Conservation (phyloP, 768 basidiomycete species). For the Pleurotus djamor region DNA sequence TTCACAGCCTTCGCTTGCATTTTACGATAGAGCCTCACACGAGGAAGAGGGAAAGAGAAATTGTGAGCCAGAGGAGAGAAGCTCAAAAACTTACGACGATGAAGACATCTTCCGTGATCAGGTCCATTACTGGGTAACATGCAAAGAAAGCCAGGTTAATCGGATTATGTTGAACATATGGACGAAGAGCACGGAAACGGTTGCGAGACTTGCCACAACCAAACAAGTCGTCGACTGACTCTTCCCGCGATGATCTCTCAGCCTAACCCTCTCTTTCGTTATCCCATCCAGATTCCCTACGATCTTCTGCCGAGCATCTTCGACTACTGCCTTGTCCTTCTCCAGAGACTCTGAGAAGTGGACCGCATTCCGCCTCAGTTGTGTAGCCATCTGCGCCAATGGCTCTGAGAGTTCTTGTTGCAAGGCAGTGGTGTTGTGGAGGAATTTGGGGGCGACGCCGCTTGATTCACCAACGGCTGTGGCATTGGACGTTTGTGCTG, state of each 20-base stretch:
- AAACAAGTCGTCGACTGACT: slow-evolving; percentile 74
- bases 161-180: too few relatives aligned
- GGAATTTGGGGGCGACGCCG: slow-evolving; percentile 30
- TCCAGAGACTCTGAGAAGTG: slow-evolving; percentile 74
- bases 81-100: too few relatives aligned
- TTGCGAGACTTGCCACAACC: slow-evolving; percentile 57
- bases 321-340: slow-evolving; percentile 73
- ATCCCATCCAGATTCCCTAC: slow-evolving; percentile 72
- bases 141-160: too few relatives aligned
- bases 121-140: too few relatives aligned
- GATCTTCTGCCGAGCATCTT: slow-evolving; percentile 66
- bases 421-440: slow-evolving; percentile 56
- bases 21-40: too few relatives aligned
- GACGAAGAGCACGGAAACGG: slow-evolving; percentile 70
- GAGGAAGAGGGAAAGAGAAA: too few relatives aligned
- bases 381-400: slow-evolving; percentile 82
- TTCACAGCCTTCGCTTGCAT: too few relatives aligned
- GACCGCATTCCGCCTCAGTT: slow-evolving; percentile 80
- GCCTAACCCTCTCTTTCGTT: slow-evolving; percentile 57
- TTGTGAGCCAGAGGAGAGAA: too few relatives aligned
- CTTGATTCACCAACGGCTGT: slow-evolving; percentile 22
- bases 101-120: too few relatives aligned
- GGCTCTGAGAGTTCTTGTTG: slow-evolving; percentile 77
- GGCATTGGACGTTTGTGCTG: slow-evolving; percentile 20
- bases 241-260: slow-evolving; percentile 63